Percentiles rank a stretch among this genome's conserved stretches.
Conservation (phyloP, 176 grass and related monocot species). For the Chrysopogon serrulatus region DNA sequence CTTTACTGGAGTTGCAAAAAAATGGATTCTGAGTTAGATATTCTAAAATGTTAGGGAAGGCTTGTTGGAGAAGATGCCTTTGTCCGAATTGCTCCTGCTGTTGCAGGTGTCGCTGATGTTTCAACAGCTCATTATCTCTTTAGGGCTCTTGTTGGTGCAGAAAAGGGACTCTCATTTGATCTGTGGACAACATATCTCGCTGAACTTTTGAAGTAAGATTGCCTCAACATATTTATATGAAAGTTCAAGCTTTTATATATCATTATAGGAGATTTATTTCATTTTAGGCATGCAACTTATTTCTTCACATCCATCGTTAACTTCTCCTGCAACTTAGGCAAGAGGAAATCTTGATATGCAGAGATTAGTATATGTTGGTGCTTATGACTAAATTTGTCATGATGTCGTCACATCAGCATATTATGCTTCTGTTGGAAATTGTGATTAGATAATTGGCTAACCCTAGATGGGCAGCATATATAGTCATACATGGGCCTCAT, state of each 20-base stretch:
- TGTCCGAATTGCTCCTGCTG: conserved; percentile 83
- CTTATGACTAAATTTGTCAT: neutral
- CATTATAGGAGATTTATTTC: neutral
- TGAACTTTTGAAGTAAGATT: conserved; percentile 87
- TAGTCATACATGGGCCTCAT: no score
- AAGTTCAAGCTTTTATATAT: neutral
- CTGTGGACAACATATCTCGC: conserved; percentile 77
- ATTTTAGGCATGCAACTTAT: neutral
- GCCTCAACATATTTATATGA: conserved; percentile 7
- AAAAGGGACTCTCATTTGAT: conserved; percentile 66
- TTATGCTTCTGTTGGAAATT: no score
- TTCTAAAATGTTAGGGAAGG: conserved; percentile 63
- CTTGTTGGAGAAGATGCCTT: conserved; percentile 91
- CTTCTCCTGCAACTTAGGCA: neutral
- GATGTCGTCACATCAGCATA: neutral
- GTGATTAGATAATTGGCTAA: no score
- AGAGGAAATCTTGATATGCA: neutral
- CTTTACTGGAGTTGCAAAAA: conserved; percentile 13
- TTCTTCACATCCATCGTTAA: neutral
- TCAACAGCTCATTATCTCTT: conserved; percentile 78
- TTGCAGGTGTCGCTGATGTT: conserved; percentile 75
- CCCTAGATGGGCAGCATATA: no score
- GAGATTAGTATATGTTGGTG: neutral
- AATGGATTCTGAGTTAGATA: conserved; percentile 24
- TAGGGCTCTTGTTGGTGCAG: conserved; percentile 74